Percentiles rank a stretch among this genome's conserved stretches.
phyloP scores from a whole-genome alignment of 164 flowering plant genomes.

The Paratinospora sagittata region DNA sequence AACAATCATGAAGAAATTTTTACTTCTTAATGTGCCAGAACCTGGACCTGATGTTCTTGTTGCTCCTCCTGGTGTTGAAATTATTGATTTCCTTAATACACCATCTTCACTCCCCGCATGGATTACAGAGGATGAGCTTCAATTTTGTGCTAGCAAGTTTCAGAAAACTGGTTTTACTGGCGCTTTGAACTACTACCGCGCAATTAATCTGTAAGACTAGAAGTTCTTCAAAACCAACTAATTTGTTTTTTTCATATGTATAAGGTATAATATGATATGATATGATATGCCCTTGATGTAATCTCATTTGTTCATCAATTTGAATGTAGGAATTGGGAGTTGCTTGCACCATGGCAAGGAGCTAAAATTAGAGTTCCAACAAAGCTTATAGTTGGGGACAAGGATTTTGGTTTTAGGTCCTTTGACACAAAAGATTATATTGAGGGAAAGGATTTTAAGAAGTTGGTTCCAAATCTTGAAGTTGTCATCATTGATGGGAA shows the following conservation, averaged over 20 bases:
- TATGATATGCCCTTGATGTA: not conserved
- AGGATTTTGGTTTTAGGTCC: conserved; percentile 21
- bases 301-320: not conserved
- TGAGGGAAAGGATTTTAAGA: conserved; percentile 15
- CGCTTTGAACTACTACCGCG: conserved; percentile 49
- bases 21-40: conserved; percentile 19
- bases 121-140: conserved; percentile 50
- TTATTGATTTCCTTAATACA: conserved; percentile 25
- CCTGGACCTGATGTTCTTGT: conserved; percentile 20
- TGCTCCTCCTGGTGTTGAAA: conserved; percentile 48
- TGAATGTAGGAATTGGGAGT: conserved; percentile 27
- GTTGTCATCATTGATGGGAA: conserved; percentile 23
- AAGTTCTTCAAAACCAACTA: not conserved
- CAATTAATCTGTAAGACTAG: conserved; percentile 37
- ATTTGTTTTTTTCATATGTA: not conserved
- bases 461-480: conserved; percentile 21
- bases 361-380: conserved; percentile 22
- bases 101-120: conserved; percentile 37
- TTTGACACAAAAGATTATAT: conserved; percentile 21
- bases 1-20: conserved; percentile 42
- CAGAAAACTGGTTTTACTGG: conserved; percentile 49
- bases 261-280: not conserved
- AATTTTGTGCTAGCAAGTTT: conserved; percentile 39
- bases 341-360: conserved; percentile 29
- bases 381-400: conserved; percentile 25